Base-by-base conservation (phyloP, 2,329 filamentous ascomycete species). In the Dactylellina drechsleri region DNA sequence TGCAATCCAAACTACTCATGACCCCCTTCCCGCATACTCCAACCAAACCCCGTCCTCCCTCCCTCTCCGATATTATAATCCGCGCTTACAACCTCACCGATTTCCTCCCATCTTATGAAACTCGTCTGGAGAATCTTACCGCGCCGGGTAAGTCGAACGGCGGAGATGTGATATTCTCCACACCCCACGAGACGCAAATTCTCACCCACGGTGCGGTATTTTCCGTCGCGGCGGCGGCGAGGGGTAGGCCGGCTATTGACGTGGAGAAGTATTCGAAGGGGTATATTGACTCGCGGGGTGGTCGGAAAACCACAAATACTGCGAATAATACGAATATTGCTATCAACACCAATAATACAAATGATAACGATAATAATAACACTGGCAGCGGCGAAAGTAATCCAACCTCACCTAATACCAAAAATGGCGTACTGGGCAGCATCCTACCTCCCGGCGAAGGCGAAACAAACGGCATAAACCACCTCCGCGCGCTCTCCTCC, bases 81-180 rank as follows among this genome's bases (percentile, higher is more conserved):
- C n/a, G 36, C 8, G 71, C 71, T 2, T 75, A 75, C 50, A 58
- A 50, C 15, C 64, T 75, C 28, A 43, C 31, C 20, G 64, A 59
- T 10, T 26, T 75, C 43, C 7, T 56, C 15, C 43, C 41, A 15
- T 16, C 40, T 12, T 62, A 40, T 31, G 15, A 43, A 10, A 40
- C 18, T 13, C 70, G 64, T 6, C 40, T 16, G 2, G 4, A 5
- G 2, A 12, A 4, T 4, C 20, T 64, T 13, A 8, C 58, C 8
- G 6, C 31, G 31, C 6, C 31, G 5, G 31, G 31, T 36, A 36
- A 10, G 6, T 36, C 26, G 26, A 50, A 26, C 16, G 45, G 31
- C 5, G 59, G 59, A 28, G 60, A 65, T 52, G 62, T 67, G n/a
- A 57, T 50, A 4, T 66, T 66, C 28, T 52, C 62, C 13, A 53